phyloP scores from a whole-genome alignment of 164 flowering plant species.

The Berberis thunbergii region DNA sequence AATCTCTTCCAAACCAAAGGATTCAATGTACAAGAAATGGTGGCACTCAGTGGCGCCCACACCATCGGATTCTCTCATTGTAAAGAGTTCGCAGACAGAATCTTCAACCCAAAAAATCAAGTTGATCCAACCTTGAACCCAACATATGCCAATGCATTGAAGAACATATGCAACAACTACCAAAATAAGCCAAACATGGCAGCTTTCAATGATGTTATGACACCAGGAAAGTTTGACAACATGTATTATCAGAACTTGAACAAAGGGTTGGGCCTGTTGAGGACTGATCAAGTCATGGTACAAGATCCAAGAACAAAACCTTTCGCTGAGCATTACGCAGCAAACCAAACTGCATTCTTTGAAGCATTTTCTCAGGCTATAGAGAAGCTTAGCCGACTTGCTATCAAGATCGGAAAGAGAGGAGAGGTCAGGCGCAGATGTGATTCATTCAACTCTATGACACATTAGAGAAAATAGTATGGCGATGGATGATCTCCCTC shows the following conservation, averaged over 20 bases:
- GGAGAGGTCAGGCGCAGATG: slow-evolving; percentile 63
- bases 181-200: slow-evolving; percentile 31
- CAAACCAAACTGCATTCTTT: slow-evolving; percentile 43
- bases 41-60: slow-evolving; percentile 59
- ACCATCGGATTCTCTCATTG: slow-evolving; percentile 79
- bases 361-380: slow-evolving; percentile 44
- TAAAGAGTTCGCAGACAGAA: slow-evolving; percentile 42
- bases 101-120: slow-evolving; percentile 22
- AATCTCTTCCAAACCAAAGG: slow-evolving; percentile 33
- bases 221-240: slow-evolving; percentile 66
- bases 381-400: slow-evolving; percentile 43
- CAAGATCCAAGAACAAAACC: slow-evolving; percentile 44
- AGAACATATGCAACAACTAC: slow-evolving; percentile 35
- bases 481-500: no score
- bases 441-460: slow-evolving; percentile 34
- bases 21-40: slow-evolving; percentile 42
- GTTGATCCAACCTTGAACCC: slow-evolving; percentile 41
- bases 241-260: slow-evolving; percentile 43
- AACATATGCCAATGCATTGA: slow-evolving; percentile 28
- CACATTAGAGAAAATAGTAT: no score
- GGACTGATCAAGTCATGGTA: slow-evolving; percentile 30
- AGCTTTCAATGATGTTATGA: slow-evolving; percentile 57
- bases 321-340: slow-evolving; percentile 40
- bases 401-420: slow-evolving; percentile 32
- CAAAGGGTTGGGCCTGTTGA: slow-evolving; percentile 45